Evolutionary conservation across 129 eudicot species (phyloP).

Genomic region (Flaveria robusta): DNA sequence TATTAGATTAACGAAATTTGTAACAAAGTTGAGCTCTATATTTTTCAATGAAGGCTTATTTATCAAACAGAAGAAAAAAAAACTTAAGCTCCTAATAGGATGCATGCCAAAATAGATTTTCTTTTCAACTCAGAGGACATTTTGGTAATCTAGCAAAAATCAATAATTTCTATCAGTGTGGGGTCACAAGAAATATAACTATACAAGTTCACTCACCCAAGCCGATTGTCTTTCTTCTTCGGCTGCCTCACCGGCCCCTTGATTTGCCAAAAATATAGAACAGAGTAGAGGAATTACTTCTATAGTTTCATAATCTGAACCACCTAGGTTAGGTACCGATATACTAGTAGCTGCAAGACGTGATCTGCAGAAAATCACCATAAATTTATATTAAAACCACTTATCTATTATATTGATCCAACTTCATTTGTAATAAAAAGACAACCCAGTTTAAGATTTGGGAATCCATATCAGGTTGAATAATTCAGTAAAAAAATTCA

Average conservation of each 20-base stretch:
- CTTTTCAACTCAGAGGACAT: background rate
- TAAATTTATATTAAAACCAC: background rate
- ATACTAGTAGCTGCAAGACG: conserved; percentile 77
- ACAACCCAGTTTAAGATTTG: background rate
- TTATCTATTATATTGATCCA: background rate
- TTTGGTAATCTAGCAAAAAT: conserved; percentile 11
- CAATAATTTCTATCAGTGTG: background rate
- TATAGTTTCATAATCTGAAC: conserved; percentile 41
- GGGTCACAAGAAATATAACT: background rate
- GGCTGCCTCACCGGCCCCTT: conserved; percentile 87
- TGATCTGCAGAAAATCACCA: conserved; percentile 51
- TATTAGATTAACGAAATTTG: too few relatives aligned
- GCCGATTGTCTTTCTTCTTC: conserved; percentile 67
- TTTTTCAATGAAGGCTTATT: background rate
- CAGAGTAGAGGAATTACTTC: conserved; percentile 74
- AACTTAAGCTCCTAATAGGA: background rate
- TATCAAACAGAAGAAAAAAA: background rate
- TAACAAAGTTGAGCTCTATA: too few relatives aligned
- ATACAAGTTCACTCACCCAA: conserved; percentile 54
- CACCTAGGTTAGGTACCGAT: conserved; percentile 48
- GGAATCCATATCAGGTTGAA: background rate
- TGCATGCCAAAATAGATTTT: background rate
- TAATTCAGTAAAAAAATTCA: background rate
- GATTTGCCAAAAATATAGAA: conserved; percentile 90
- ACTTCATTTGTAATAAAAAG: background rate